phyloP scores from a whole-genome alignment of 2,329 filamentous ascomycete genomes.

The Dothideomycetes sp. region DNA sequence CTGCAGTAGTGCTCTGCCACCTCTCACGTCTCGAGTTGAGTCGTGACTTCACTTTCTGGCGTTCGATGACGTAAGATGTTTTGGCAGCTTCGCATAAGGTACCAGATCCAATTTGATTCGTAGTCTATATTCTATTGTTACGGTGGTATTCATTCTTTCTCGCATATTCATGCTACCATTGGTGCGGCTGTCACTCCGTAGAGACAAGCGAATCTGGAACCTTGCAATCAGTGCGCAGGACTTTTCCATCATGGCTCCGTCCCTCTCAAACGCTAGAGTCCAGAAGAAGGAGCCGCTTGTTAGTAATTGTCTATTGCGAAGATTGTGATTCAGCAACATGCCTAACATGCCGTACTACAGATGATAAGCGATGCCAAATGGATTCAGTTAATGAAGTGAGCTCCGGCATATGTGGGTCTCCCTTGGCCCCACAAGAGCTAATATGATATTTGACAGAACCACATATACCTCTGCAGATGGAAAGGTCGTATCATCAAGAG shows the following conservation, averaged over 20 bases:
- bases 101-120: background rate
- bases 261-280: conserved; percentile 11
- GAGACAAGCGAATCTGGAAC: background rate
- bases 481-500: background rate
- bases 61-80: background rate
- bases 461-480: background rate
- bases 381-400: conserved; percentile 28
- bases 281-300: conserved; percentile 11
- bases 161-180: background rate
- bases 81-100: background rate
- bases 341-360: conserved; percentile 4
- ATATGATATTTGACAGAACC: background rate
- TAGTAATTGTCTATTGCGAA: conserved; percentile 4
- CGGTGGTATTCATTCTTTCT: background rate
- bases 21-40: too few species aligned
- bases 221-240: background rate
- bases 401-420: background rate
- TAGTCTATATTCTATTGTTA: background rate
- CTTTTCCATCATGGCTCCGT: conserved; percentile 7
- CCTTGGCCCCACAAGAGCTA: background rate
- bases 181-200: background rate
- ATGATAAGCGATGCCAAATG: conserved; percentile 27
- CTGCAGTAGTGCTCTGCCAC: background rate
- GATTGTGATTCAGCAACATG: too few species aligned
- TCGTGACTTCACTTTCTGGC: too few species aligned